These are phyloP conservation scores for Sonneratia caseolaris DNA, from an alignment of 345 rosid species.

Conservation along the genomic window DNA sequence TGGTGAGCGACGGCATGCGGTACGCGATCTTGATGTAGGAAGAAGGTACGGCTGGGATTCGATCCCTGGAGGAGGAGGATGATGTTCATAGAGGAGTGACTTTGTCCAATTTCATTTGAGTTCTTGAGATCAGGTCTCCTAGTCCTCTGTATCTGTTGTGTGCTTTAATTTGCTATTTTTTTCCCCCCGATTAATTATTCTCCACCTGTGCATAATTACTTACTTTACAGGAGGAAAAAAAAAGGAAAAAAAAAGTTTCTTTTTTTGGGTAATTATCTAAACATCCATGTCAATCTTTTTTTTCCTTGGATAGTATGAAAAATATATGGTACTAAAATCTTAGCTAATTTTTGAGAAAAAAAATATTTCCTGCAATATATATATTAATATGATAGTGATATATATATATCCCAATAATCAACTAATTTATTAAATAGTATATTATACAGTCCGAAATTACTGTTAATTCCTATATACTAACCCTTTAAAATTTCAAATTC, in stretches of 20 bases:
- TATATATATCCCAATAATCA: too few relatives aligned
- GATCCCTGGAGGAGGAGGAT: neutral
- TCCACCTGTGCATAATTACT: neutral
- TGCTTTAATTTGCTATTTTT: too few relatives aligned
- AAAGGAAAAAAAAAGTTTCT: neutral
- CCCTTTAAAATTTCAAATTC: too few relatives aligned
- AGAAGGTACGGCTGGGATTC: neutral
- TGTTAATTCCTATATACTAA: too few relatives aligned
- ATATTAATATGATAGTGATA: too few relatives aligned
- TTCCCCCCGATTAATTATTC: too few relatives aligned
- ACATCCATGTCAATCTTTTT: neutral
- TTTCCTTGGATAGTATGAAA: neutral
- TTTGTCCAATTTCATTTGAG: neutral
- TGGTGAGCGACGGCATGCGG: slow-evolving; percentile 87
- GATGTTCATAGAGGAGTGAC: neutral
- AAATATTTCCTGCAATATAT: too few relatives aligned
- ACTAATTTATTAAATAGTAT: too few relatives aligned
- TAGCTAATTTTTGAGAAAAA: too few relatives aligned
- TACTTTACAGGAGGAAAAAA: neutral
- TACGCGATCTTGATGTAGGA: slow-evolving; percentile 82
- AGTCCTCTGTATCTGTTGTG: neutral
- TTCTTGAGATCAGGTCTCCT: too few relatives aligned
- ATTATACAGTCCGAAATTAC: too few relatives aligned
- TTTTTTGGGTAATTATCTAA: neutral
- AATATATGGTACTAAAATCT: neutral